Base-by-base conservation (phyloP, 257 asterid species). In the Prunella vulgaris region DNA sequence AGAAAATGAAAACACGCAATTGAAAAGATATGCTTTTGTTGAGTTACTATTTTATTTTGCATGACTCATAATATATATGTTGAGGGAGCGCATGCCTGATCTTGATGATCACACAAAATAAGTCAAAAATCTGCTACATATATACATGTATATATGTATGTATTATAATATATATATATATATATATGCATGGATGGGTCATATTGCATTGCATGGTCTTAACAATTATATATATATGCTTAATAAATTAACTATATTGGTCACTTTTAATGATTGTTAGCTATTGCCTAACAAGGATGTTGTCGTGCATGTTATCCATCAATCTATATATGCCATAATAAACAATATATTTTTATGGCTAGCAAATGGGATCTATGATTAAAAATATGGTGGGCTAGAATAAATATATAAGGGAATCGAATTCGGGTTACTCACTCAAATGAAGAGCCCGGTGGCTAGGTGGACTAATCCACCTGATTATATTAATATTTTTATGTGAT, bases 211-310 rank as follows among this genome's bases (percentile, higher is more conserved):
- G 83, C 76, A 74, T 67, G 78, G 69, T 25, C 21, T 17, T 15
- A 5, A 5, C 2, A 25, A 25, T 25, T 25, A 25, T 25, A 25
- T 25, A 32, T 22, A 21, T 48, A 30, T 77, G 68, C 32, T 17
- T 58, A 63, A 21, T 73, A 7, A 32, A 32, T 32, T 51, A 20
- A 53, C 46, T 32, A 33, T n/a, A 38, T 18, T 28, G 13, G 15
- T 48, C 52, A 54, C 75, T 49, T 72, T 69, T 80, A 48, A 84
- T 84, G 77, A 81, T 81, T 81, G 79, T 68, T 66, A 60, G 74
- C 59, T 59, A 67, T 52, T 20, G 52, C 20, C 52, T 3, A 44
- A 44, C 5, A 44, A 44, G 52, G 52, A 40, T n/a, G n/a, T n/a
- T n/a, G n/a, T n/a, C n/a, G n/a, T n/a, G n/a, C n/a, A n/a, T n/a